Percentiles rank a stretch among this genome's conserved stretches.
Conservation (phyloP, 2,329 filamentous ascomycete species). For the Aphanoascus verrucosus region DNA sequence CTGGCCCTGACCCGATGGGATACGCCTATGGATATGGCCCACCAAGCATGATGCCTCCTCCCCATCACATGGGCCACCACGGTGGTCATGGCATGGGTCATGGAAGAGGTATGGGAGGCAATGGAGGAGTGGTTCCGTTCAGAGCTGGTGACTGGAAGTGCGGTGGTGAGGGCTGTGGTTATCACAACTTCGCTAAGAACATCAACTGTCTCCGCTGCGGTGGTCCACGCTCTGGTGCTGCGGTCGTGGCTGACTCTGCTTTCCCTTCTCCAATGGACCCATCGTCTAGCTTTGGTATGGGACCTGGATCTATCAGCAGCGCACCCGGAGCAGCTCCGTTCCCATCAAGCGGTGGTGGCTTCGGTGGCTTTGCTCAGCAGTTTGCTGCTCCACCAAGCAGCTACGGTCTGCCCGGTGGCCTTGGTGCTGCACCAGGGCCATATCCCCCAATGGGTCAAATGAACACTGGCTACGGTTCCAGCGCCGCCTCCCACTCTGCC, state of each 20-base stretch:
- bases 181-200: constrained; percentile 99
- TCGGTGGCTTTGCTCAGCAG: constrained; percentile 61
- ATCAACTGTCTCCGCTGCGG: constrained; percentile 94
- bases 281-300: constrained; percentile 72
- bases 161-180: constrained; percentile 90
- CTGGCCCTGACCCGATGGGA: constrained; percentile 63
- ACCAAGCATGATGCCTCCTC: constrained; percentile 68
- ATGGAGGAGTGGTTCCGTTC: constrained; percentile 85
- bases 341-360: constrained; percentile 56
- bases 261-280: constrained; percentile 87
- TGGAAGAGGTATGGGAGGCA: constrained; percentile 52
- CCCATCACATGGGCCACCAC: constrained; percentile 60
- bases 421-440: constrained; percentile 64
- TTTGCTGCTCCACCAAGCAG: constrained; percentile 77
- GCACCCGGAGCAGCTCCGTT: constrained; percentile 66
- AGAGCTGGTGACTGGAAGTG: constrained; percentile 98
- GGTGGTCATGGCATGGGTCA: constrained; percentile 46
- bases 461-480: constrained; percentile 69
- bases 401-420: constrained; percentile 76
- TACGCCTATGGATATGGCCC: constrained; percentile 51
- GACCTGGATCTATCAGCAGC: constrained; percentile 73
- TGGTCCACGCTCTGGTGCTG: constrained; percentile 83
- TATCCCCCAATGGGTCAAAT: constrained; percentile 55
- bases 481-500: constrained; percentile 66
- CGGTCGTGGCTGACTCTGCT: constrained; percentile 85